A percentile compares a stretch with the other conserved stretches of the same genome.
These are phyloP conservation scores for Leccinum subgranulosum DNA, from an alignment of 768 basidiomycete species.

Conservation along the genomic window DNA sequence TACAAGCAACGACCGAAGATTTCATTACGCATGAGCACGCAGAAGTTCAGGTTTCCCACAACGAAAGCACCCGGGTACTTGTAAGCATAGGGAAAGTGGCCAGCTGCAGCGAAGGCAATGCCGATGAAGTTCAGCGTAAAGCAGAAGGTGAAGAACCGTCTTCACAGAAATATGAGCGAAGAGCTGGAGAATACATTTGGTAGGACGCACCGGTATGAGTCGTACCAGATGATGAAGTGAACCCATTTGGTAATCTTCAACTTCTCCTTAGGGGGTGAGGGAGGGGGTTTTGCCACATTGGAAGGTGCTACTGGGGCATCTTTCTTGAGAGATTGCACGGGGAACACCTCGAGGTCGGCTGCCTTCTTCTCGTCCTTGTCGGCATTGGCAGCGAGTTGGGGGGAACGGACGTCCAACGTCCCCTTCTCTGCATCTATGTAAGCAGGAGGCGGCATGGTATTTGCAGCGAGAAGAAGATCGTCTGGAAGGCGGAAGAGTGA, in stretches of 20 bases:
- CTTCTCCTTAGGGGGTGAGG: conserved; percentile 41
- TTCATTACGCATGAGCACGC: conserved; percentile 79
- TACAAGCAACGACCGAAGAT: conserved; percentile 78
- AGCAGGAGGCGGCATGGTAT: conserved; percentile 42
- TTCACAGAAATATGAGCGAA: conserved; percentile 26
- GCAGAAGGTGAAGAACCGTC: conserved; percentile 70
- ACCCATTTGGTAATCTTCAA: conserved; percentile 60
- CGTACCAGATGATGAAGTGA: conserved; percentile 69
- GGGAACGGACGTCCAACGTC: conserved; percentile 43
- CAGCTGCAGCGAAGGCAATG: conserved; percentile 56
- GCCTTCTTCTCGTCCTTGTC: conserved; percentile 40
- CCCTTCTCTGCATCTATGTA: conserved; percentile 61
- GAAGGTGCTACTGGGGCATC: conserved; percentile 36
- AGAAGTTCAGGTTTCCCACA: conserved; percentile 67
- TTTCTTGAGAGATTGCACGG: conserved; percentile 40
- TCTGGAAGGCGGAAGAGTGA: conserved; percentile 5
- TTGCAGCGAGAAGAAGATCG: conserved; percentile 13
- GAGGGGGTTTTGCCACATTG: conserved; percentile 34
- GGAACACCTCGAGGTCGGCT: conserved; percentile 25
- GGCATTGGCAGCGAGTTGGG: conserved; percentile 26
- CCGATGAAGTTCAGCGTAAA: conserved; percentile 59
- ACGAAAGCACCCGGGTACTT: conserved; percentile 68
- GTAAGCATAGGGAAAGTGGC: conserved; percentile 65
- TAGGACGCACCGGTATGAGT: conserved; percentile 62
- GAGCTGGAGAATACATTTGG: neutral